phyloP scores from a whole-genome alignment of 1,284 basidiomycete species.

The Sutorius eximius region DNA sequence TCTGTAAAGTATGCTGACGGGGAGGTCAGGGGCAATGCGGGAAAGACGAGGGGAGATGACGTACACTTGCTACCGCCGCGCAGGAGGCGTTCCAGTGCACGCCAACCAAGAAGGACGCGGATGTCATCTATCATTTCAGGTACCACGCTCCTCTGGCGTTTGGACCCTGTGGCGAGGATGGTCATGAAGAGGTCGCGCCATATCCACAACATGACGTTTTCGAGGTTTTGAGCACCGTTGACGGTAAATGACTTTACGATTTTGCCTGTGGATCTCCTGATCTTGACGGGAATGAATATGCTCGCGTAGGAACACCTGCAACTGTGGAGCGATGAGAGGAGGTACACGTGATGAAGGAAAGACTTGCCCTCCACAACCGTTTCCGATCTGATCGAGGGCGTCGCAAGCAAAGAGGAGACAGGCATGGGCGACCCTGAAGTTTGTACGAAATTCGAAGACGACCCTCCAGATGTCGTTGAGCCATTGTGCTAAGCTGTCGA shows the following conservation, averaged over 20 bases:
- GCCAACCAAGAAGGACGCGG: slow-evolving; percentile 48
- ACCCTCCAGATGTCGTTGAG: slow-evolving; percentile 59
- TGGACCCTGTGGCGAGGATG: slow-evolving; percentile 44
- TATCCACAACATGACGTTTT: slow-evolving; percentile 57
- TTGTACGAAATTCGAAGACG: slow-evolving; percentile 54
- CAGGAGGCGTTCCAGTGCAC: slow-evolving; percentile 50
- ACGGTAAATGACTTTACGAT: slow-evolving; percentile 51
- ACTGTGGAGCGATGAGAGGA: slow-evolving; percentile 8
- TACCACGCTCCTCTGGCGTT: slow-evolving; percentile 39
- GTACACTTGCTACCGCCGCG: slow-evolving; percentile 49
- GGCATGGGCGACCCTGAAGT: slow-evolving; percentile 52
- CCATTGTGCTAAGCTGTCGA: slow-evolving; percentile 56
- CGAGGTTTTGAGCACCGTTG: slow-evolving; percentile 49
- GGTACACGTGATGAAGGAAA: slow-evolving; percentile 1
- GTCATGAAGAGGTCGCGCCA: slow-evolving; percentile 66
- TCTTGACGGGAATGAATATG: slow-evolving; percentile 46
- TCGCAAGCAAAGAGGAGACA: slow-evolving; percentile 54
- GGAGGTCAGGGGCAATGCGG: slow-evolving; percentile 5
- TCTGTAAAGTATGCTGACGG: slow-evolving; percentile 21
- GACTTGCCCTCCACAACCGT: slow-evolving; percentile 46
- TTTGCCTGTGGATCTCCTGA: slow-evolving; percentile 45
- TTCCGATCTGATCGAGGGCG: slow-evolving; percentile 45
- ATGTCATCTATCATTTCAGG: slow-evolving; percentile 59
- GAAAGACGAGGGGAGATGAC: slow-evolving; percentile 4
- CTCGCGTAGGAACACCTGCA: slow-evolving; percentile 39